Conservation (phyloP, 2,329 filamentous ascomycete genomes). For the Aspergillus luchuensis region DNA sequence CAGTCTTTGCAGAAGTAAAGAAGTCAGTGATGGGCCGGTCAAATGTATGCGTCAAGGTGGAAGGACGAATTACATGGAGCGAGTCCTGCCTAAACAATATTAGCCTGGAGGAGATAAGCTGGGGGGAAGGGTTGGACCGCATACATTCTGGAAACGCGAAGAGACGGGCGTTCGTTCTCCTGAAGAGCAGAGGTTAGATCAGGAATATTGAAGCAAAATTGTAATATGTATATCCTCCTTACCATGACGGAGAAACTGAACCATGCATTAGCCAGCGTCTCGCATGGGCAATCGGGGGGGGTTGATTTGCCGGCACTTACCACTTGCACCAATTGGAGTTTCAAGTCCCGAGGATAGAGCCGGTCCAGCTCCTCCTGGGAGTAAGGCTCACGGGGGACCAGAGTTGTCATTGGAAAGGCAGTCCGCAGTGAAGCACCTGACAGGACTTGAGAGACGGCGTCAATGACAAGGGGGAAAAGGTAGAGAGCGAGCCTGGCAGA, state of each 20-base stretch:
- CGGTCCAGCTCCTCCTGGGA: constrained; percentile 73
- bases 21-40: constrained; percentile 1
- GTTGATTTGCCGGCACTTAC: constrained; percentile 43
- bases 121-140: constrained; percentile 11
- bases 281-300: neutral
- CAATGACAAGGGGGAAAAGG: neutral
- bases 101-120: constrained; percentile 20
- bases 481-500: neutral
- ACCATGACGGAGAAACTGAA: constrained; percentile 70
- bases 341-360: constrained; percentile 78
- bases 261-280: constrained; percentile 19
- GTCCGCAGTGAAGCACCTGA: neutral
- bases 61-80: constrained; percentile 45
- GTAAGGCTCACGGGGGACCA: constrained; percentile 75
- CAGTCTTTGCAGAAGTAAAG: constrained; percentile 57
- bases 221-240: constrained; percentile 36
- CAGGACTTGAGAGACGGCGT: neutral
- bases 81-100: constrained; percentile 48
- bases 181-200: constrained; percentile 29
- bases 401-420: constrained; percentile 67
- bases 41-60: neutral
- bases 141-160: constrained; percentile 78
- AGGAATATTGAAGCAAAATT: neutral
- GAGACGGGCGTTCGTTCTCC: constrained; percentile 80
- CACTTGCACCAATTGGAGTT: constrained; percentile 88